Percentiles rank a stretch among this genome's conserved stretches.
phyloP scores from a whole-genome alignment of 805 yeast genomes.

The Yarrowia sp. region DNA sequence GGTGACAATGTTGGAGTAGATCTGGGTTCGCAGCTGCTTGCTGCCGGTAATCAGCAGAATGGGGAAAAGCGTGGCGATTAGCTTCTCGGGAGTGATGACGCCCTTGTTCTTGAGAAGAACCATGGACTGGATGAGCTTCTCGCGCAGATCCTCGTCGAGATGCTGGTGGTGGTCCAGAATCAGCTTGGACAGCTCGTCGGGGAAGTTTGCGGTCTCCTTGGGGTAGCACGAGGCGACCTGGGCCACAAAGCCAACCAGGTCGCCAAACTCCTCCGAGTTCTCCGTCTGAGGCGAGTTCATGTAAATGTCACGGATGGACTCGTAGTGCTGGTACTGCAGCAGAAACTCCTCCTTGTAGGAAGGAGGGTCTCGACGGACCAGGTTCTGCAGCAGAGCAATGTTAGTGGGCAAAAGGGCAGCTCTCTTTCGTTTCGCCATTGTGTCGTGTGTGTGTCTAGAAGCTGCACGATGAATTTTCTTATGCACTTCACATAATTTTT shows the following conservation, averaged over 20 bases:
- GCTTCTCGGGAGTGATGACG: conserved; percentile 70
- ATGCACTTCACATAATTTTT: conserved; percentile 6
- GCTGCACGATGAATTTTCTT: conserved; percentile 17
- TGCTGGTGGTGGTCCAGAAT: conserved; percentile 74
- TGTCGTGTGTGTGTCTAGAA: conserved; percentile 9
- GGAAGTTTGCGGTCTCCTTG: conserved; percentile 79
- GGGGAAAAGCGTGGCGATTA: conserved; percentile 88
- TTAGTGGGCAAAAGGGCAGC: conserved; percentile 92
- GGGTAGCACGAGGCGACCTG: conserved; percentile 92
- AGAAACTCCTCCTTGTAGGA: conserved; percentile 92
- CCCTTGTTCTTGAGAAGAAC: conserved; percentile 88
- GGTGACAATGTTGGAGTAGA: conserved; percentile 74
- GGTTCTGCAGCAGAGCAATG: conserved; percentile 84
- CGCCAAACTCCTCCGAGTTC: conserved; percentile 68
- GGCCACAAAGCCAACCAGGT: conserved; percentile 82
- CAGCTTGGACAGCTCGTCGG: conserved; percentile 70
- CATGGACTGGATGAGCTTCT: conserved; percentile 84
- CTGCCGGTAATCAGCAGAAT: conserved; percentile 66
- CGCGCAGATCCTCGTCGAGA: conserved; percentile 80
- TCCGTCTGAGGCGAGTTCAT: conserved; percentile 65
- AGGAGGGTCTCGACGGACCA: conserved; percentile 90
- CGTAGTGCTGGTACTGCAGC: conserved; percentile 90
- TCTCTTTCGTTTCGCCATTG: conserved; percentile 84
- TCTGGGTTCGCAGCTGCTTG: conserved; percentile 76
- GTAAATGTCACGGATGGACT: conserved; percentile 83